phyloP scores from a whole-genome alignment of 176 grass and related monocot species.

The Carex kokanica region DNA sequence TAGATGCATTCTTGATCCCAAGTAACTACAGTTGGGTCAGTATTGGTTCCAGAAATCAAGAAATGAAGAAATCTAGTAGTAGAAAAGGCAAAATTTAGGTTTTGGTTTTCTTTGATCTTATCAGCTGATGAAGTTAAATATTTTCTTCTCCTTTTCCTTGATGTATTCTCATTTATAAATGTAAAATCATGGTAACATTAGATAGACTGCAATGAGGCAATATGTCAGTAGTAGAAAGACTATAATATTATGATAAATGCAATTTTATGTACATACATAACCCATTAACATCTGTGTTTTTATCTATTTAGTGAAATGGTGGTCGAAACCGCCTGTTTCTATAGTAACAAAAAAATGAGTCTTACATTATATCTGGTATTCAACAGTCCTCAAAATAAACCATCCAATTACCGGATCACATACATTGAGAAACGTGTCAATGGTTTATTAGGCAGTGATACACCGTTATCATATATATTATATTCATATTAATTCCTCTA shows the following conservation, averaged over 20 bases:
- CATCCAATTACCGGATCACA: too few species aligned
- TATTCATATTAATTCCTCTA: too few species aligned
- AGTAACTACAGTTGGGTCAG: constrained; percentile 80
- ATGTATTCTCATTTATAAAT: constrained; percentile 15
- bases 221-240: neutral
- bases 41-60: constrained; percentile 54
- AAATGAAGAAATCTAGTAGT: constrained; percentile 57
- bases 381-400: too few species aligned
- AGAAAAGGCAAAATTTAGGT: constrained; percentile 51
- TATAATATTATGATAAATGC: neutral
- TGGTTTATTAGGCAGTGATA: too few species aligned
- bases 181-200: neutral
- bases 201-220: neutral
- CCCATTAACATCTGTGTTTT: neutral
- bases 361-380: too few species aligned
- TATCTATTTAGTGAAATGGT: too few species aligned
- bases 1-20: constrained; percentile 71
- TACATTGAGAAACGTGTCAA: too few species aligned
- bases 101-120: neutral
- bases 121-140: neutral
- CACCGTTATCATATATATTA: too few species aligned
- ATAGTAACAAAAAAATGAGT: too few species aligned
- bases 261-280: neutral
- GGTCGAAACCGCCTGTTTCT: too few species aligned
- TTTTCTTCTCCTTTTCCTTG: neutral